Base-by-base conservation (phyloP, 345 rosid genomes). In the Melastoma malabathricum region DNA sequence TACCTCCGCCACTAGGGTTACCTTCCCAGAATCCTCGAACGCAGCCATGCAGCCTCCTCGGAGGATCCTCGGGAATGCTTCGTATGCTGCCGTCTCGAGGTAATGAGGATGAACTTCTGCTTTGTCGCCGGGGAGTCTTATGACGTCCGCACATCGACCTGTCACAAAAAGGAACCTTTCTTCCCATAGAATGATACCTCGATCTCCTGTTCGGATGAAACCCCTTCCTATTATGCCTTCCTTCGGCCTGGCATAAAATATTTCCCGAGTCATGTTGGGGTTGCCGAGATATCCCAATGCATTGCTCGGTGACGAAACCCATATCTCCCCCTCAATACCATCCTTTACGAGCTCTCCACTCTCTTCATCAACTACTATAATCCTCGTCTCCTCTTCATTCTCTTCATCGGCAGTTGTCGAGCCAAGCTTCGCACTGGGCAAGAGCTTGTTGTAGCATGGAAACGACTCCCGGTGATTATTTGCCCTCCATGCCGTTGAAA, bases 251-350 rank as follows among this genome's bases (percentile, higher is more conserved):
- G 65, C 79, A n/a, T 72, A 68, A 46, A 78, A 78, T 45, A 51
- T 57, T 43, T 76, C 69, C 8, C 74, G 59, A 6, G 75, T 72
- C 18, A 72, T n/a, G 31, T 66, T 69, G 23, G 81, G 89, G 48
- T 82, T 75, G 61, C 64, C 64, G 1, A 82, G 72, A 59, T 76
- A 78, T 45, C 81, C 82, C 10, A 74, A 67, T 13, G 69, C 76
- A 17, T 78, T 82, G 71, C 84, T 82, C 0, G 89, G 79, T 41
- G 89, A 78, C 13, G 89, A 70, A 6, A 82, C 68, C 82, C 89
- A 82, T 52, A 78, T 74, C 66, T 78, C 89, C 0, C 84, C 85
- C 48, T 82, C 85, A 3, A 48, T 48, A 50, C 74, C 89, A 39
- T 78, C 89, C 6, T 50, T 58, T 18, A 76, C 77, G 14, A 54